Evolutionary conservation across 768 basidiomycete genomes (phyloP).

Genomic region (Leccinum sublutescens): DNA sequence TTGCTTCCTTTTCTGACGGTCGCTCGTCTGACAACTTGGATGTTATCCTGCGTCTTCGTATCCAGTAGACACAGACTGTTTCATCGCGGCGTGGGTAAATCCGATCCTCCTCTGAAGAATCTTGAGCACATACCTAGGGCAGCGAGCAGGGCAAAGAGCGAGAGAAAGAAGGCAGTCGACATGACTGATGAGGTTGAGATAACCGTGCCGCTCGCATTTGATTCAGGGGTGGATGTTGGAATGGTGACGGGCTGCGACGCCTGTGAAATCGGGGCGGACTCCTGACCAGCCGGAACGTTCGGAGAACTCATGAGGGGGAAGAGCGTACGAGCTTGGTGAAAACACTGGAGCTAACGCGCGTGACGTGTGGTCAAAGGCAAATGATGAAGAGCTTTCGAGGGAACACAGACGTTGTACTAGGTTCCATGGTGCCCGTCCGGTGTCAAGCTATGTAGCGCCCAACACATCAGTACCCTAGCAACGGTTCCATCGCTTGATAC

Average conservation of each 20-base stretch:
- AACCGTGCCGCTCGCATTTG: neutral
- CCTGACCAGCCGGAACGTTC: slow-evolving; percentile 7
- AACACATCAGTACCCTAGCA: slow-evolving; percentile 13
- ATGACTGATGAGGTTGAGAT: slow-evolving; percentile 4
- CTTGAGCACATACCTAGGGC: slow-evolving; percentile 26
- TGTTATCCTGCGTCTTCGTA: slow-evolving; percentile 9
- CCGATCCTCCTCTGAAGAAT: neutral
- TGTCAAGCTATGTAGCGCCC: slow-evolving; percentile 5
- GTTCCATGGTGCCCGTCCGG: neutral
- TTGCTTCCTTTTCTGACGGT: slow-evolving; percentile 1
- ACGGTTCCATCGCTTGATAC: slow-evolving; percentile 8
- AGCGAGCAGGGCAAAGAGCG: slow-evolving; percentile 15
- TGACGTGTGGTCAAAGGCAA: neutral
- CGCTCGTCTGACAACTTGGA: slow-evolving; percentile 1
- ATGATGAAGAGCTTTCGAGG: neutral
- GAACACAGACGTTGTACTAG: neutral
- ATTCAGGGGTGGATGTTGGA: neutral
- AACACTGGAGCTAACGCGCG: neutral
- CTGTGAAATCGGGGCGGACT: slow-evolving; percentile 5
- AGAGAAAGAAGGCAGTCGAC: slow-evolving; percentile 12
- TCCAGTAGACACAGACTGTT: slow-evolving; percentile 14
- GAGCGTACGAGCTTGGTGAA: neutral
- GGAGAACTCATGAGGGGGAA: slow-evolving; percentile 9
- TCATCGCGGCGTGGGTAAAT: neutral
- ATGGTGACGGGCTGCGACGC: neutral